These are phyloP conservation scores for Periconia sp. DNA, from an alignment of 2,329 filamentous ascomycete species.

Conservation along the genomic window DNA sequence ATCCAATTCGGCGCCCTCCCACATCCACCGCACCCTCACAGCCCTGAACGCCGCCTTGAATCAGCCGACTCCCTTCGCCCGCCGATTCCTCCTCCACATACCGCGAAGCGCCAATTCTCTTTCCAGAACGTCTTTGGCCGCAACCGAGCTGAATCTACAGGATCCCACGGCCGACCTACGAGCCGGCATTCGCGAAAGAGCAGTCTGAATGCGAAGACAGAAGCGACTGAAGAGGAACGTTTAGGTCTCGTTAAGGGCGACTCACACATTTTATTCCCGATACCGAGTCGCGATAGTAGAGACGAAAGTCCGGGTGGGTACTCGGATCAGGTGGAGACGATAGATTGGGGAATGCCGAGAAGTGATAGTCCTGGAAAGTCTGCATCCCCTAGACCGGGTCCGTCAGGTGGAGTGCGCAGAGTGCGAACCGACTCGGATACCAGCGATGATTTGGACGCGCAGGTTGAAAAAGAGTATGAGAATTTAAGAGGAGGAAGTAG, in stretches of 20 bases:
- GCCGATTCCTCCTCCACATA: conserved; percentile 61
- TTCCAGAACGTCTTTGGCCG: conserved; percentile 83
- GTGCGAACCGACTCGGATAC: conserved; percentile 3
- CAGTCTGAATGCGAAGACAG: conserved; percentile 35
- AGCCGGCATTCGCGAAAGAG: conserved; percentile 34
- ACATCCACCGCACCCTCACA: conserved; percentile 22
- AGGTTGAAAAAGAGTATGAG: conserved; percentile 9
- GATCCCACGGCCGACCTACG: conserved; percentile 23
- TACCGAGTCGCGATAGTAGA: conserved; percentile 22
- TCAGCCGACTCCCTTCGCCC: conserved; percentile 51
- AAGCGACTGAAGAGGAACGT: conserved; percentile 77
- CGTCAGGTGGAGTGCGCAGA: neutral
- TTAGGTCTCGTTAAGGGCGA: conserved; percentile 82
- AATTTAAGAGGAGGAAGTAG: neutral
- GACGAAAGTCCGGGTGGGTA: conserved; percentile 19
- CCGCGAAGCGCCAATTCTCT: conserved; percentile 76
- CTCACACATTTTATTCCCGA: conserved; percentile 28
- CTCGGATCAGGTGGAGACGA: neutral
- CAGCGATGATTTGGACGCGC: conserved; percentile 1
- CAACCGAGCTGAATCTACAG: conserved; percentile 30
- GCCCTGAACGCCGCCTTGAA: conserved; percentile 43
- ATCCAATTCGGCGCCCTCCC: conserved; percentile 50
- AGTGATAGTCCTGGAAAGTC: neutral
- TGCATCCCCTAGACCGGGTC: neutral
- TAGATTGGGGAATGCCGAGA: conserved; percentile 7